Evolutionary conservation across 257 asterid genomes (phyloP).

Genomic region (Gardenia jasminoides): DNA sequence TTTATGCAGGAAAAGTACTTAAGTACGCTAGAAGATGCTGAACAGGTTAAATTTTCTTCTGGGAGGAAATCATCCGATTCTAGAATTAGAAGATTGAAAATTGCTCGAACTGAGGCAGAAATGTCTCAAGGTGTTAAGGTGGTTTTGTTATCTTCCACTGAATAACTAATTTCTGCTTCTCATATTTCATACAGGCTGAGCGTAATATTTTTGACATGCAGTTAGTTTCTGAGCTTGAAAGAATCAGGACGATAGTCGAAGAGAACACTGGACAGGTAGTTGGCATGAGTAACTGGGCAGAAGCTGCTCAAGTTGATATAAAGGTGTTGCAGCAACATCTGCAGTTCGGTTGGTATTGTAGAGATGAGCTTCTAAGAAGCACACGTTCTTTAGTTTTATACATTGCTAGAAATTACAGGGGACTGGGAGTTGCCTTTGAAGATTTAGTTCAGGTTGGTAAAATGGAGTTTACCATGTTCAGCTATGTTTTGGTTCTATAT

Average conservation of each 20-base stretch:
- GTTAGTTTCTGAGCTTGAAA: constrained; percentile 74
- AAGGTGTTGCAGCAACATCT: constrained; percentile 55
- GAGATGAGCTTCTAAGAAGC: constrained; percentile 79
- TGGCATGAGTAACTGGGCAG: constrained; percentile 68
- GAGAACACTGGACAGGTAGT: constrained; percentile 54
- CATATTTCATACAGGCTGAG: constrained; percentile 18
- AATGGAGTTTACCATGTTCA: neutral
- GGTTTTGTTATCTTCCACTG: constrained; percentile 28
- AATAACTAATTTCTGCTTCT: constrained; percentile 19
- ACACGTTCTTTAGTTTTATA: constrained; percentile 65
- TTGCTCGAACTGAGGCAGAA: constrained; percentile 67
- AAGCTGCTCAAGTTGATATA: constrained; percentile 65
- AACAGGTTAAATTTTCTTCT: constrained; percentile 23
- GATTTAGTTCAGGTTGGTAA: constrained; percentile 73
- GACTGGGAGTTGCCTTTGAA: constrained; percentile 78
- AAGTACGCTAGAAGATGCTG: constrained; percentile 17
- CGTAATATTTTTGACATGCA: constrained; percentile 35
- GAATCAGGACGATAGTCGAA: constrained; percentile 48
- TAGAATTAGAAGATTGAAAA: constrained; percentile 47
- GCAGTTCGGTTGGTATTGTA: constrained; percentile 75
- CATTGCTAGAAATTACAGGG: constrained; percentile 72
- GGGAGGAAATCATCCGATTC: constrained; percentile 27
- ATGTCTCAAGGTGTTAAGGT: constrained; percentile 86
- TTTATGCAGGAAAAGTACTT: constrained; percentile 21
- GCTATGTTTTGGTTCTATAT: neutral